Conservation (phyloP, 331 rosid species). For the Quercus tomentella region DNA sequence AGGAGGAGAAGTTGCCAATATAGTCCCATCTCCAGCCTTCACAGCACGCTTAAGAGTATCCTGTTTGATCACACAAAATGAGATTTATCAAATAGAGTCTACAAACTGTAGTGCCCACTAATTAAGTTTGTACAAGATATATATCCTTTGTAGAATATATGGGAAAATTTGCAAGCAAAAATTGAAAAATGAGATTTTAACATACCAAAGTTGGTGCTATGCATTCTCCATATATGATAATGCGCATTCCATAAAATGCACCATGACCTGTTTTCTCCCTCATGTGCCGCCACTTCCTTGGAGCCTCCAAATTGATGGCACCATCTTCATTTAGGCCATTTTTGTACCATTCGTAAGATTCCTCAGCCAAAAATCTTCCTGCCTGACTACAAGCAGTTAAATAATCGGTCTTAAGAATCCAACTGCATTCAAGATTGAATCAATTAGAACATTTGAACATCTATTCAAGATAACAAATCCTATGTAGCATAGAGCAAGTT, state of each 20-base stretch:
- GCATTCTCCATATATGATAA: constrained; percentile 76
- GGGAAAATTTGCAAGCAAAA: constrained; percentile 7
- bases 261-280: constrained; percentile 85
- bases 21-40: constrained; percentile 86
- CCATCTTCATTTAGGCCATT: constrained; percentile 84
- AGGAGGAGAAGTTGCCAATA: constrained; percentile 91
- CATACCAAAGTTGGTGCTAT: constrained; percentile 83
- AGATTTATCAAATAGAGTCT: neutral
- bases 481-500: neutral
- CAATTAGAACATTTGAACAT: constrained; percentile 9
- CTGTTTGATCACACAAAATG: constrained; percentile 35
- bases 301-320: constrained; percentile 87
- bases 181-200: constrained; percentile 4
- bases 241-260: constrained; percentile 74
- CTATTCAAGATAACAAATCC: neutral
- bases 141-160: neutral
- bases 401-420: constrained; percentile 90
- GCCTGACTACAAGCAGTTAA: constrained; percentile 65
- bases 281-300: constrained; percentile 89
- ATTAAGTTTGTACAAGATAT: neutral
- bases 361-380: constrained; percentile 65
- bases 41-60: constrained; percentile 89
- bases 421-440: constrained; percentile 50
- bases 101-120: neutral
- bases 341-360: constrained; percentile 85